A percentile compares a stretch with the other conserved stretches of the same genome.
These are phyloP conservation scores for Huntiella decipiens DNA, from an alignment of 2,329 filamentous ascomycete genomes.

Conservation along the genomic window DNA sequence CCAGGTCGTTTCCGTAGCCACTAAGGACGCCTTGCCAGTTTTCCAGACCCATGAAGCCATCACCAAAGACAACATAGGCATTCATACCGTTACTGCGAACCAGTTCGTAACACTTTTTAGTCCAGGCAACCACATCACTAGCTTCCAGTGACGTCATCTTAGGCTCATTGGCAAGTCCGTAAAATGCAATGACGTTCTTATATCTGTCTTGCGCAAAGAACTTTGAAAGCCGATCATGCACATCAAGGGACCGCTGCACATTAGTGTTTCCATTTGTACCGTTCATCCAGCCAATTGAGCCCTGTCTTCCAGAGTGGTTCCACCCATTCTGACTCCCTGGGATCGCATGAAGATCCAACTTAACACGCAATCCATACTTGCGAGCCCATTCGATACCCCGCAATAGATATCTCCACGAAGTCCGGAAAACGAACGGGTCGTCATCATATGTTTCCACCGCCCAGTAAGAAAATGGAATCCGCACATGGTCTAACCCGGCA, in stretches of 20 bases:
- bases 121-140: slow-evolving; percentile 59
- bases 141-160: slow-evolving; percentile 58
- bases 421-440: slow-evolving; percentile 74
- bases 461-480: slow-evolving; percentile 93
- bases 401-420: slow-evolving; percentile 83
- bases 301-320: slow-evolving; percentile 83
- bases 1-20: slow-evolving; percentile 42
- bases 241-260: slow-evolving; percentile 60
- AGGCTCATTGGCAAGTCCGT: slow-evolving; percentile 88
- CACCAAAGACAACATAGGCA: slow-evolving; percentile 64
- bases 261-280: slow-evolving; percentile 70
- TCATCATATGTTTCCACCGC: slow-evolving; percentile 66
- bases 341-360: slow-evolving; percentile 79
- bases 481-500: slow-evolving; percentile 89
- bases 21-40: slow-evolving; percentile 81
- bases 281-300: slow-evolving; percentile 70
- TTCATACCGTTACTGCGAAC: slow-evolving; percentile 60
- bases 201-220: slow-evolving; percentile 93
- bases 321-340: slow-evolving; percentile 93
- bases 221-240: slow-evolving; percentile 69
- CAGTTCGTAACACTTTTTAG: slow-evolving; percentile 47
- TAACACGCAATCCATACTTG: slow-evolving; percentile 78
- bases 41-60: slow-evolving; percentile 78
- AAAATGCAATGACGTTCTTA: slow-evolving; percentile 78
- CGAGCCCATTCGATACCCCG: slow-evolving; percentile 85